These are phyloP conservation scores for Apiospora malaysiana DNA, from an alignment of 2,329 filamentous ascomycete genomes.

Conservation along the genomic window DNA sequence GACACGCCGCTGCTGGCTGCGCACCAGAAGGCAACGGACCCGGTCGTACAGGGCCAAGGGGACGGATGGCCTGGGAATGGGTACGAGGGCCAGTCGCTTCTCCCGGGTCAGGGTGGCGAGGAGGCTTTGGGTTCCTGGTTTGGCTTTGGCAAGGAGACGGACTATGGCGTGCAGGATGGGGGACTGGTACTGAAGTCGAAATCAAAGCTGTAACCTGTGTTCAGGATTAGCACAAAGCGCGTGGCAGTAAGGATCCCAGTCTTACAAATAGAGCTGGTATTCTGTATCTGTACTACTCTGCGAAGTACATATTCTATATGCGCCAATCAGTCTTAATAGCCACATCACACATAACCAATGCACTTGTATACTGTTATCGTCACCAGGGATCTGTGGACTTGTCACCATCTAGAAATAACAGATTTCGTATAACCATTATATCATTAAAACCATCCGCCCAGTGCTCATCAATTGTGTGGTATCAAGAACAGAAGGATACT, in stretches of 20 bases:
- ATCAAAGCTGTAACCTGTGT: constrained; percentile 46
- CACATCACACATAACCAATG: not conserved
- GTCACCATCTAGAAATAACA: not conserved
- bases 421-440: constrained; percentile 14
- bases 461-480: not conserved
- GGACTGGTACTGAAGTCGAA: constrained; percentile 60
- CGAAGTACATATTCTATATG: not conserved
- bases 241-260: not conserved
- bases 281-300: not conserved
- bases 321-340: not conserved
- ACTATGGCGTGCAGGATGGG: constrained; percentile 72
- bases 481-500: constrained; percentile 18
- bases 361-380: not conserved
- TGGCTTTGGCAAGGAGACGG: constrained; percentile 74
- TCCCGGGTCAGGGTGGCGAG: constrained; percentile 75
- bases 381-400: not conserved
- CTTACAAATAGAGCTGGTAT: not conserved
- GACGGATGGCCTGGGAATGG: constrained; percentile 68
- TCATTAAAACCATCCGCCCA: constrained; percentile 12
- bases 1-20: constrained; percentile 73
- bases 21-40: constrained; percentile 48
- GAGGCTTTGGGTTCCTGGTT: constrained; percentile 73
- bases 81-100: constrained; percentile 66
- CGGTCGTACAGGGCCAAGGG: constrained; percentile 64
- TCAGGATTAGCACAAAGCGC: not conserved